phyloP scores from a whole-genome alignment of 768 basidiomycete genomes.

The Leccinum arenicola region DNA sequence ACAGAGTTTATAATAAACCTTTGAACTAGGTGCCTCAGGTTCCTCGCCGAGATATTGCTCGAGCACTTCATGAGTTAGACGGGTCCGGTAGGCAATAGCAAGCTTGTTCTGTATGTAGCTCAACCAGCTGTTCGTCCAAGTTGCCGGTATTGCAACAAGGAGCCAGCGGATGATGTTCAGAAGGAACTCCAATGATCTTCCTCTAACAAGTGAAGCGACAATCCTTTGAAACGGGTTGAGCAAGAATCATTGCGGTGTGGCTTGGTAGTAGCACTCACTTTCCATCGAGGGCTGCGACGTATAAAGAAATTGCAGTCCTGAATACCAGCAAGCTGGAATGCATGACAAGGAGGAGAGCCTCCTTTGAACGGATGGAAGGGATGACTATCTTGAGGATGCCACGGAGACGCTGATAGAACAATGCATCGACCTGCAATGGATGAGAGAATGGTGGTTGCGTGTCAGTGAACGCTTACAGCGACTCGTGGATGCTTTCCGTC shows the following conservation, averaged over 20 bases:
- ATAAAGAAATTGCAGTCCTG: constrained; percentile 88
- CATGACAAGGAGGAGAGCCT: constrained; percentile 81
- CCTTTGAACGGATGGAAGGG: constrained; percentile 79
- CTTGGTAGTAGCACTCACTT: constrained; percentile 49
- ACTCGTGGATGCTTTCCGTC: constrained; percentile 55
- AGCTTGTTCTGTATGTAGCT: constrained; percentile 93
- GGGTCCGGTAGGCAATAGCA: constrained; percentile 81
- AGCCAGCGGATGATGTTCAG: constrained; percentile 88
- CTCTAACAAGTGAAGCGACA: constrained; percentile 91
- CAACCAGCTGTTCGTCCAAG: constrained; percentile 91
- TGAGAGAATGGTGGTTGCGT: not conserved
- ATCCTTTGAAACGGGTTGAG: constrained; percentile 52
- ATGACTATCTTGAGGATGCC: constrained; percentile 84
- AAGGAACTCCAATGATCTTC: constrained; percentile 74
- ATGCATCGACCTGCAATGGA: constrained; percentile 70
- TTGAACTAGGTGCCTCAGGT: constrained; percentile 61
- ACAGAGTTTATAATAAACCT: constrained; percentile 94
- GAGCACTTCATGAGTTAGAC: constrained; percentile 82
- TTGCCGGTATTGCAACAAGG: constrained; percentile 87
- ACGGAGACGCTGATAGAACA: constrained; percentile 82
- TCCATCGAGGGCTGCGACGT: constrained; percentile 93
- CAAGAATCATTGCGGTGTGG: not conserved
- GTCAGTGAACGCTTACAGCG: constrained; percentile 48
- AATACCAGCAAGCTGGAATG: constrained; percentile 89
- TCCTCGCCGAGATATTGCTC: constrained; percentile 79